Evolutionary conservation across 805 yeast genomes (phyloP).

Genomic region (Deakozyma indianensis): DNA sequence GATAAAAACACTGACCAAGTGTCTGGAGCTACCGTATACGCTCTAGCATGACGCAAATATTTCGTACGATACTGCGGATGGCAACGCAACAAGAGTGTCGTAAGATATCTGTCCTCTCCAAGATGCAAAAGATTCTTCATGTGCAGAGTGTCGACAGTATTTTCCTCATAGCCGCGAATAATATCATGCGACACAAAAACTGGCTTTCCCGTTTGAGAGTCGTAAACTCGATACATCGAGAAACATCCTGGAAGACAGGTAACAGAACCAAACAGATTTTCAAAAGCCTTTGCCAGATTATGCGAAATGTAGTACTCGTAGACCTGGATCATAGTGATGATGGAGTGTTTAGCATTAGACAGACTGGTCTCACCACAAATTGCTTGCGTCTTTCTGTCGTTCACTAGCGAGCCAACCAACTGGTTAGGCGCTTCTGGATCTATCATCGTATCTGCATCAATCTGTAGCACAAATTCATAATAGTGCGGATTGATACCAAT

Average conservation of each 20-base stretch:
- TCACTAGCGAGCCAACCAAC: conserved; percentile 41
- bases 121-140: conserved; percentile 43
- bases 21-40: conserved; percentile 48
- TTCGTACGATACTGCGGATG: conserved; percentile 43
- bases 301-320: conserved; percentile 52
- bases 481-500: conserved; percentile 45
- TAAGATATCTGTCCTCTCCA: conserved; percentile 47
- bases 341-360: conserved; percentile 34
- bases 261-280: conserved; percentile 46
- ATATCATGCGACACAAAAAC: conserved; percentile 46
- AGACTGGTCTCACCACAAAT: conserved; percentile 50
- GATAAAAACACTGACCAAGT: conserved; percentile 41
- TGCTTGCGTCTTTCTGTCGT: conserved; percentile 42
- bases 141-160: conserved; percentile 43
- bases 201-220: conserved; percentile 43
- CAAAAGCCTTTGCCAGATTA: conserved; percentile 50
- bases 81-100: conserved; percentile 40
- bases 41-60: conserved; percentile 42
- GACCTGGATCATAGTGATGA: conserved; percentile 49
- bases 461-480: conserved; percentile 41
- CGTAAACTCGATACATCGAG: conserved; percentile 40
- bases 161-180: conserved; percentile 40
- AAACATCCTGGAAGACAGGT: conserved; percentile 58
- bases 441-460: conserved; percentile 51
- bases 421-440: conserved; percentile 39